These are phyloP conservation scores for Elaeagnus macrophylla DNA, from an alignment of 306 rosid species.

Conservation along the genomic window DNA sequence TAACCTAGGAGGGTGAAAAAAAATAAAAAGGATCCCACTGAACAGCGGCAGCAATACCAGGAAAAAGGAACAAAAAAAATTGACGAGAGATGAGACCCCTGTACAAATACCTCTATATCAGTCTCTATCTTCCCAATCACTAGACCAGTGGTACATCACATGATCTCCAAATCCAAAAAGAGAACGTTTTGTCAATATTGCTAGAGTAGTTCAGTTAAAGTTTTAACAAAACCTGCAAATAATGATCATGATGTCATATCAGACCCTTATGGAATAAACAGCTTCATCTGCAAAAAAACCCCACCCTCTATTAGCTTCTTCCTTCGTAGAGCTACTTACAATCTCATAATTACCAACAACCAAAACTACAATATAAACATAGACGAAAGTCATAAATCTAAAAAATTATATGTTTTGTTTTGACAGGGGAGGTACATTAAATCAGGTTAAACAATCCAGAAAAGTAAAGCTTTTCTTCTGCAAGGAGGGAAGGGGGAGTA, in stretches of 20 bases:
- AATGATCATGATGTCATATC: constrained; percentile 33
- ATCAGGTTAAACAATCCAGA: no score
- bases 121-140: constrained; percentile 63
- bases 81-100: constrained; percentile 65
- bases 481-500: no score
- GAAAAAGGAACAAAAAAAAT: constrained; percentile 14
- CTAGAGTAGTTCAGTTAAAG: constrained; percentile 26
- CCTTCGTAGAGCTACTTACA: background rate
- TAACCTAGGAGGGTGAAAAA: constrained; percentile 53
- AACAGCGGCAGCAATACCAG: constrained; percentile 37
- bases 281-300: constrained; percentile 56
- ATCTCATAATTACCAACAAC: background rate
- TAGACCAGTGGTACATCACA: constrained; percentile 83
- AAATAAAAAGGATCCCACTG: constrained; percentile 42
- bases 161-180: constrained; percentile 35
- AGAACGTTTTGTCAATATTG: constrained; percentile 38
- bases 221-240: constrained; percentile 41
- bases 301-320: constrained; percentile 18
- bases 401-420: no score
- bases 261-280: constrained; percentile 46
- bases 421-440: no score
- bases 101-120: constrained; percentile 88
- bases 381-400: background rate
- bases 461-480: no score
- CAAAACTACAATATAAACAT: background rate